Conservation (phyloP, 257 asterid genomes). For the Apocynum venetum region DNA sequence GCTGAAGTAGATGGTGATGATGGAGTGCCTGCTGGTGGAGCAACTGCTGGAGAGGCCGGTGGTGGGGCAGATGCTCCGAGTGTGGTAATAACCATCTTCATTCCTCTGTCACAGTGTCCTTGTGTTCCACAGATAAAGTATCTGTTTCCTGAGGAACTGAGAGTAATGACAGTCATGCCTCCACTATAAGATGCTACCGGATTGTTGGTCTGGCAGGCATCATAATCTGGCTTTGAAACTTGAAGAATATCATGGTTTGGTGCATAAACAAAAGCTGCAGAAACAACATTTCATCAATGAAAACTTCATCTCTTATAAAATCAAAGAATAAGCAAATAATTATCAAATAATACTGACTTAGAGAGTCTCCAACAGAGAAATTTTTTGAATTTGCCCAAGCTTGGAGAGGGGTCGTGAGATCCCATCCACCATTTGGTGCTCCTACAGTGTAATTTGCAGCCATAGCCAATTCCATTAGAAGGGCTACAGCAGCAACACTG, state of each 20-base stretch:
- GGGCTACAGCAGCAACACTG: constrained; percentile 23
- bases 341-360: constrained; percentile 34
- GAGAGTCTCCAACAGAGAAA: constrained; percentile 45
- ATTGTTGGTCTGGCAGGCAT: constrained; percentile 40
- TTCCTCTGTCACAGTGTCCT: constrained; percentile 65
- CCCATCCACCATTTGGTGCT: constrained; percentile 57
- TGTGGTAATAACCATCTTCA: constrained; percentile 54
- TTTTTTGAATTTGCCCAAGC: constrained; percentile 49
- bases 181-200: constrained; percentile 40
- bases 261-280: constrained; percentile 54
- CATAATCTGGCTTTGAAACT: constrained; percentile 53
- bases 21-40: constrained; percentile 22
- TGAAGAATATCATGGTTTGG: constrained; percentile 54
- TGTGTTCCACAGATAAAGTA: constrained; percentile 61
- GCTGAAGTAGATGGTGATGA: constrained; percentile 16
- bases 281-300: neutral
- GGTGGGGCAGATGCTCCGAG: constrained; percentile 40
- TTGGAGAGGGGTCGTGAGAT: constrained; percentile 33
- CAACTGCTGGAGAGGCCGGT: constrained; percentile 24
- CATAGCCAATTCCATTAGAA: constrained; percentile 26
- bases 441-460: constrained; percentile 61
- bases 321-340: too few species aligned
- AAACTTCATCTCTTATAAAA: neutral
- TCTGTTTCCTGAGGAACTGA: constrained; percentile 49
- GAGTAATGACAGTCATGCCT: constrained; percentile 43